Evolutionary conservation across 805 yeast species (phyloP).

Genomic region (Komagataella kurtzmanii): DNA sequence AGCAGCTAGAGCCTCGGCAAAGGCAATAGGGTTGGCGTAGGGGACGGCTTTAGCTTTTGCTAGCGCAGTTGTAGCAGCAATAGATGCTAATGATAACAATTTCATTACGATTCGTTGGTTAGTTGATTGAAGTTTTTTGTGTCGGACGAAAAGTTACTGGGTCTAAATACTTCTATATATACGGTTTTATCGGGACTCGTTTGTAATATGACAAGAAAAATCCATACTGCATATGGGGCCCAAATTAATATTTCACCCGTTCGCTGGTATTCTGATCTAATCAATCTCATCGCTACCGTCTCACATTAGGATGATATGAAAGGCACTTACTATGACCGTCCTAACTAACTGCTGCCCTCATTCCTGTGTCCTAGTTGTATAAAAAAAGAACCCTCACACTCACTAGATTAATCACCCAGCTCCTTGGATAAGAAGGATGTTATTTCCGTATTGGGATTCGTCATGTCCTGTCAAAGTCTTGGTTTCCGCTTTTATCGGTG

Average conservation of each 20-base stretch:
- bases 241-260: background rate
- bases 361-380: background rate
- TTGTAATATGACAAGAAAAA: background rate
- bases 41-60: conserved; percentile 10
- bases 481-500: background rate
- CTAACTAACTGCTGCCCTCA: too few relatives aligned
- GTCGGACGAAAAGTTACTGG: background rate
- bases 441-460: background rate
- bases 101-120: background rate
- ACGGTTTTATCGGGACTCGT: background rate
- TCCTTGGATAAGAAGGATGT: background rate
- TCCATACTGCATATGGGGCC: background rate
- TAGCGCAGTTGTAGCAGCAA: conserved; percentile 1
- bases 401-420: background rate
- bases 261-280: background rate
- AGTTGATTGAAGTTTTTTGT: background rate
- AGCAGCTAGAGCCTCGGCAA: conserved; percentile 16
- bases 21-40: conserved; percentile 15
- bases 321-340: too few relatives aligned
- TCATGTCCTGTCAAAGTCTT: background rate
- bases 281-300: background rate
- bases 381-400: background rate
- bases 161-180: background rate
- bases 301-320: background rate
- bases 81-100: background rate